Percentiles rank a stretch among this genome's conserved stretches.
Conservation (phyloP, 257 asterid species). For the Sherardia arvensis region DNA sequence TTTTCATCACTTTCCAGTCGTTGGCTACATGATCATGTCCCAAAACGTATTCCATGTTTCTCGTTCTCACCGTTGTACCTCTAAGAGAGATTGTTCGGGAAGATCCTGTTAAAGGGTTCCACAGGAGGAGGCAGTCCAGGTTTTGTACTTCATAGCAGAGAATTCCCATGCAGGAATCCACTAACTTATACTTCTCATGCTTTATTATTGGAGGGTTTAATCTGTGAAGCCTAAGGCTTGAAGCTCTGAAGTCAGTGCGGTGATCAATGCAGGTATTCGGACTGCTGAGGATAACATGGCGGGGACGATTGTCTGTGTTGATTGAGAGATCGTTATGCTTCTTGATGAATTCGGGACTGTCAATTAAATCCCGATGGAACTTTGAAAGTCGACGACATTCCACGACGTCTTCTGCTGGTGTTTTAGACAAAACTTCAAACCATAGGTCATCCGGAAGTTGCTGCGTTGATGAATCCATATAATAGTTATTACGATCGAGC, state of each 20-base stretch:
- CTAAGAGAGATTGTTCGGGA: too few species aligned
- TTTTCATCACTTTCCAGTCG: not conserved
- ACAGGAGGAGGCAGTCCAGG: not conserved
- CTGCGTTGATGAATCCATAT: too few species aligned
- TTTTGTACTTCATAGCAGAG: not conserved
- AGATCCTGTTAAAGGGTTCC: not conserved
- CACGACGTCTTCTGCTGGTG: not conserved
- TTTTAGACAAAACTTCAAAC: not conserved
- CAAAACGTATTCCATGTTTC: too few species aligned
- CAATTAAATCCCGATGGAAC: not conserved
- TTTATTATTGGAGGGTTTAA: too few species aligned
- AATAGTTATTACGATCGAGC: too few species aligned
- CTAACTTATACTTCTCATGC: too few species aligned
- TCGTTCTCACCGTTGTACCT: too few species aligned
- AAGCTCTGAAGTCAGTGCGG: too few species aligned
- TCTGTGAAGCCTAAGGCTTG: too few species aligned
- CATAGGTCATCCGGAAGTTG: not conserved
- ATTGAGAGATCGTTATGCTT: not conserved
- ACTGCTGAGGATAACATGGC: not conserved
- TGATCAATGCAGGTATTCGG: not conserved
- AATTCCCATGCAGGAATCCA: not conserved
- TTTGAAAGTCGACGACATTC: not conserved
- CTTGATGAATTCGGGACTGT: not conserved
- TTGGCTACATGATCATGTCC: not conserved
- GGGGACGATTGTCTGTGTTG: too few species aligned